phyloP scores from a whole-genome alignment of 306 rosid genomes.

The Aeschynomene evenia region DNA sequence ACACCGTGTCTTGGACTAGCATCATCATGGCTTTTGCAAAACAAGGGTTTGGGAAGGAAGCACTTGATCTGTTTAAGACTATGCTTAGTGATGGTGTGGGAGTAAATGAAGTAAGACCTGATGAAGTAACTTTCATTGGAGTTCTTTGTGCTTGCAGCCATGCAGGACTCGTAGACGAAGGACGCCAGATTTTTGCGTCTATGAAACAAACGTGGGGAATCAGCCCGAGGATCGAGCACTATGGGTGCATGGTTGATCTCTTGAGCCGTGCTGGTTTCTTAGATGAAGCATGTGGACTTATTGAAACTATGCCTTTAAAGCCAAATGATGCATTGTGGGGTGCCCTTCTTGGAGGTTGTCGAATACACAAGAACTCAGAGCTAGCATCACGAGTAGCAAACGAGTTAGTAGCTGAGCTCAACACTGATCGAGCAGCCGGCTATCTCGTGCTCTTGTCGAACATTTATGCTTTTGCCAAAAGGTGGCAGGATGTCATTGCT shows the following conservation, averaged over 20 bases:
- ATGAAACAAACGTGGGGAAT: conserved; percentile 60
- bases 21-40: conserved; percentile 70
- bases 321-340: conserved; percentile 76
- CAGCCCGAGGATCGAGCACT: conserved; percentile 68
- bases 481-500: conserved; percentile 64
- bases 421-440: conserved; percentile 55
- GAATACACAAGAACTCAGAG: conserved; percentile 61
- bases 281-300: conserved; percentile 58
- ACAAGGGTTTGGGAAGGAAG: conserved; percentile 69
- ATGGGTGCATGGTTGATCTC: conserved; percentile 88
- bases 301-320: conserved; percentile 69
- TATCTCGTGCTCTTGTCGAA: conserved; percentile 67
- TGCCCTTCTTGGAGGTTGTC: conserved; percentile 76
- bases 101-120: conserved; percentile 55
- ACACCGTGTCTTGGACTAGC: conserved; percentile 75
- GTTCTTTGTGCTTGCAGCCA: conserved; percentile 80
- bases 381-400: conserved; percentile 52
- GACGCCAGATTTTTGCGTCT: conserved; percentile 48
- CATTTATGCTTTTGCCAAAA: conserved; percentile 54
- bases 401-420: conserved; percentile 44
- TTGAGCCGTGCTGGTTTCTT: conserved; percentile 80
- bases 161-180: conserved; percentile 65
- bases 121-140: conserved; percentile 66
- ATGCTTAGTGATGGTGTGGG: conserved; percentile 50
- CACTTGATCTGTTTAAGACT: conserved; percentile 51